phyloP scores from a whole-genome alignment of 768 basidiomycete species.

The Saitozyma sp. region DNA sequence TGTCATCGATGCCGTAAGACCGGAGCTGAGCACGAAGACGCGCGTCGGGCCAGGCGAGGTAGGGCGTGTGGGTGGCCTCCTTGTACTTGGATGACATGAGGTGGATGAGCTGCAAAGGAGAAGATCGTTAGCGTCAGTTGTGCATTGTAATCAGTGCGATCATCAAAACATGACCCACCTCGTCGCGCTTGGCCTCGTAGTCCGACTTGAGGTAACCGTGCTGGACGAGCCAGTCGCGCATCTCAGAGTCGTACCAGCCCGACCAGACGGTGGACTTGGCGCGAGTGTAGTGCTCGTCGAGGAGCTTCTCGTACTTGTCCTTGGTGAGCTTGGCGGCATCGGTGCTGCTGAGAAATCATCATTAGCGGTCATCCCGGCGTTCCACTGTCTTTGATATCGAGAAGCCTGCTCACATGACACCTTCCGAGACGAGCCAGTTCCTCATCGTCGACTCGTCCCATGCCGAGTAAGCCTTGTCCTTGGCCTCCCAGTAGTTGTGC shows the following conservation, averaged over 20 bases:
- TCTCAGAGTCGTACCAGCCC: slow-evolving; percentile 73
- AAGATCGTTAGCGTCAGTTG: slow-evolving; percentile 6
- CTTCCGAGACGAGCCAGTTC: slow-evolving; percentile 51
- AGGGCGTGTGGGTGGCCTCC: slow-evolving; percentile 62
- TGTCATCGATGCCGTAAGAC: slow-evolving; percentile 70
- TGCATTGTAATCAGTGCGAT: background rate
- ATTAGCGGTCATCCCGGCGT: slow-evolving; percentile 1
- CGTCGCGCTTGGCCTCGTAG: slow-evolving; percentile 69
- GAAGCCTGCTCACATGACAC: slow-evolving; percentile 43
- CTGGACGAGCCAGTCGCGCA: slow-evolving; percentile 75
- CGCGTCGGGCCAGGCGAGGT: slow-evolving; percentile 89
- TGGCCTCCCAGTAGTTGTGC: slow-evolving; percentile 69
- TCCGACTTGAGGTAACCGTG: slow-evolving; percentile 73
- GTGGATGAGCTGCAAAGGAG: slow-evolving; percentile 57
- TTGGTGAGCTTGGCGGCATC: slow-evolving; percentile 55
- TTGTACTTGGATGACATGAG: slow-evolving; percentile 65
- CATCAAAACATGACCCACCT: slow-evolving; percentile 50
- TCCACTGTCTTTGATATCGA: background rate
- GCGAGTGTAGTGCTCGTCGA: slow-evolving; percentile 57
- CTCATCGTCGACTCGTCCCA: slow-evolving; percentile 50
- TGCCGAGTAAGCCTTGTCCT: slow-evolving; percentile 50
- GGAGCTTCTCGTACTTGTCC: slow-evolving; percentile 74
- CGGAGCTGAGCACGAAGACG: slow-evolving; percentile 85
- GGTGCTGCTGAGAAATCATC: slow-evolving; percentile 31
- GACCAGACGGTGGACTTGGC: slow-evolving; percentile 52